Evolutionary conservation across 352 stramenopile genomes (phyloP).

Genomic region (Phytophthora pseudosyringae): DNA sequence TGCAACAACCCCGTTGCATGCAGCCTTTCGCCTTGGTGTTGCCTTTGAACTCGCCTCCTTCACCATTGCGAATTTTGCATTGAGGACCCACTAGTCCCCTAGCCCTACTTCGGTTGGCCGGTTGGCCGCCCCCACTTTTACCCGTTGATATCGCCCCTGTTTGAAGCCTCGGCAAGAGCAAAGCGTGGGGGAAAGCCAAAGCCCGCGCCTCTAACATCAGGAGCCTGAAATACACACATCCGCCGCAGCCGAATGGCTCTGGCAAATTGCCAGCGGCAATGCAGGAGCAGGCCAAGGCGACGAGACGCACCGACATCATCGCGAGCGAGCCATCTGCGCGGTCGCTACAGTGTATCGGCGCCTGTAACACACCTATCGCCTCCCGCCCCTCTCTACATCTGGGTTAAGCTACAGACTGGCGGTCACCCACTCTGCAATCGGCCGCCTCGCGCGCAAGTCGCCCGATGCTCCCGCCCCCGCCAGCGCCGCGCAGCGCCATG

Average conservation of each 20-base stretch:
- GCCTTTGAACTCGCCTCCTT: not conserved
- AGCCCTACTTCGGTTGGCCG: constrained; percentile 30
- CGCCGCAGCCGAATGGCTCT: not conserved
- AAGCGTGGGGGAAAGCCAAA: not conserved
- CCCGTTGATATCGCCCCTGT: constrained; percentile 8
- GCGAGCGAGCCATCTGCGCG: constrained; percentile 18
- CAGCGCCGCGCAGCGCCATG: not conserved
- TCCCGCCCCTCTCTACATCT: constrained; percentile 21
- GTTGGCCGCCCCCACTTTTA: constrained; percentile 9
- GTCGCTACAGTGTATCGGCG: constrained; percentile 20
- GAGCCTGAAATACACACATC: constrained; percentile 23
- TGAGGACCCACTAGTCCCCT: constrained; percentile 16
- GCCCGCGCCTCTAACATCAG: not conserved
- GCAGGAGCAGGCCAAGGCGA: constrained; percentile 10
- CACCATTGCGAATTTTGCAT: not conserved
- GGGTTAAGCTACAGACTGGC: constrained; percentile 9
- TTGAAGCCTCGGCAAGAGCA: constrained; percentile 5
- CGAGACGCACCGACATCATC: constrained; percentile 19
- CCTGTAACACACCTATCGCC: constrained; percentile 23
- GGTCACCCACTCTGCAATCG: constrained; percentile 24
- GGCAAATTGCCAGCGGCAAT: not conserved
- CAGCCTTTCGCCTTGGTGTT: not conserved
- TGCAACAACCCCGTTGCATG: not conserved
- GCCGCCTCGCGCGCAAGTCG: constrained; percentile 16
- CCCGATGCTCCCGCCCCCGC: constrained; percentile 15